These are phyloP conservation scores for Pichia phayaonensis DNA, from an alignment of 805 yeast species.

Conservation along the genomic window DNA sequence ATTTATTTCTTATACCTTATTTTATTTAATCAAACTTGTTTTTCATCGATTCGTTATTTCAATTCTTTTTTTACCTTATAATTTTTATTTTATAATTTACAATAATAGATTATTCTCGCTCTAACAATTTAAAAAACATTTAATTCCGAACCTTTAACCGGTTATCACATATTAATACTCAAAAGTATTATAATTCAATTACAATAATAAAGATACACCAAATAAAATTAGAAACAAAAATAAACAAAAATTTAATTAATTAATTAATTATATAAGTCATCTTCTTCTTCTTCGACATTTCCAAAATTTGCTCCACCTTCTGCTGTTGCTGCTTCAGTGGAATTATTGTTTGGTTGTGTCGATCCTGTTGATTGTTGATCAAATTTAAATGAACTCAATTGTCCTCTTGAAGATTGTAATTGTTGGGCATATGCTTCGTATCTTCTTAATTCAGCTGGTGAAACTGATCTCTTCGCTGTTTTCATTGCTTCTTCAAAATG, in stretches of 20 bases:
- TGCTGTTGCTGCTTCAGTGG: slow-evolving; percentile 26
- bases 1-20: neutral
- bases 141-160: no score
- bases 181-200: neutral
- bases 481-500: slow-evolving; percentile 99
- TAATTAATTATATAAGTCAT: slow-evolving; percentile 33
- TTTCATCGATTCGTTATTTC: neutral
- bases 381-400: slow-evolving; percentile 83
- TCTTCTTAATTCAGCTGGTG: slow-evolving; percentile 96
- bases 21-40: neutral
- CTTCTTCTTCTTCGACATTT: slow-evolving; percentile 41
- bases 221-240: neutral
- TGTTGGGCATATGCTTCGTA: slow-evolving; percentile 98
- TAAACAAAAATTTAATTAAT: neutral
- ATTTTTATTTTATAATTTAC: neutral
- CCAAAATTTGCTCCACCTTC: slow-evolving; percentile 40
- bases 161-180: no score
- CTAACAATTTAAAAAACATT: neutral
- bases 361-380: slow-evolving; percentile 26
- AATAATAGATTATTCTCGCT: neutral
- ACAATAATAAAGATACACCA: neutral
- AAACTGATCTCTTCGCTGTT: slow-evolving; percentile 95
- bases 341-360: slow-evolving; percentile 11
- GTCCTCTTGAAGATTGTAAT: slow-evolving; percentile 93
- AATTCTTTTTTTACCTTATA: neutral